Evolutionary conservation across 768 basidiomycete species (phyloP).

Genomic region (Russula sp.): DNA sequence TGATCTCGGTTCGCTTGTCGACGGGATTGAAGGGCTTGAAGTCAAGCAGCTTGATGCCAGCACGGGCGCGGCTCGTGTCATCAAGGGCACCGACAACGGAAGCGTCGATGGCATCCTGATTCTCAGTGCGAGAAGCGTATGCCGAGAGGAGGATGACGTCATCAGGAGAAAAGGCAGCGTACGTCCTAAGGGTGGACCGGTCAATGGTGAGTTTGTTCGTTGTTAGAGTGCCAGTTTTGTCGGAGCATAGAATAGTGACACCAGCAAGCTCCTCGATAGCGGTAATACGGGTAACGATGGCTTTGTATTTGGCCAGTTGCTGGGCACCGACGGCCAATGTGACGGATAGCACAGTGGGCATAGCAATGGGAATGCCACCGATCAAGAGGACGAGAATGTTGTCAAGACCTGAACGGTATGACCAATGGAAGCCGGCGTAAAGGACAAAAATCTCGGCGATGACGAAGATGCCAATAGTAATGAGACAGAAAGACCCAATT

Average conservation of each 20-base stretch:
- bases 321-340: constrained; percentile 98
- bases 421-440: constrained; percentile 88
- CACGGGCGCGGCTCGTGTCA: constrained; percentile 70
- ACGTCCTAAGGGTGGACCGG: constrained; percentile 84
- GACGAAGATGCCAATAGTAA: constrained; percentile 95
- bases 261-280: constrained; percentile 98
- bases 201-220: constrained; percentile 99
- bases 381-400: constrained; percentile 98
- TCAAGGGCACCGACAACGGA: constrained; percentile 81
- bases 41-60: constrained; percentile 93
- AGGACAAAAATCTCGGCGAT: constrained; percentile 90
- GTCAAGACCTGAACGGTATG: constrained; percentile 92
- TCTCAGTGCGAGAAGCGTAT: constrained; percentile 97
- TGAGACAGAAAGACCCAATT: constrained; percentile 96
- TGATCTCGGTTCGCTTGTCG: constrained; percentile 98
- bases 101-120: constrained; percentile 95
- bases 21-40: constrained; percentile 99
- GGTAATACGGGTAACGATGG: constrained; percentile 98
- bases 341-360: constrained; percentile 98
- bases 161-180: constrained; percentile 82
- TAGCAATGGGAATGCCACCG: constrained; percentile 99
- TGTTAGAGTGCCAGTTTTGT: constrained; percentile 97
- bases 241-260: constrained; percentile 97
- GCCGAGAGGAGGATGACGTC: constrained; percentile 92
- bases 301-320: constrained; percentile 98